Evolutionary conservation across 2,329 filamentous ascomycete genomes (phyloP), one percentile per base, ranked within the genome.

Genomic region (Cryphonectria radicalis): DNA sequence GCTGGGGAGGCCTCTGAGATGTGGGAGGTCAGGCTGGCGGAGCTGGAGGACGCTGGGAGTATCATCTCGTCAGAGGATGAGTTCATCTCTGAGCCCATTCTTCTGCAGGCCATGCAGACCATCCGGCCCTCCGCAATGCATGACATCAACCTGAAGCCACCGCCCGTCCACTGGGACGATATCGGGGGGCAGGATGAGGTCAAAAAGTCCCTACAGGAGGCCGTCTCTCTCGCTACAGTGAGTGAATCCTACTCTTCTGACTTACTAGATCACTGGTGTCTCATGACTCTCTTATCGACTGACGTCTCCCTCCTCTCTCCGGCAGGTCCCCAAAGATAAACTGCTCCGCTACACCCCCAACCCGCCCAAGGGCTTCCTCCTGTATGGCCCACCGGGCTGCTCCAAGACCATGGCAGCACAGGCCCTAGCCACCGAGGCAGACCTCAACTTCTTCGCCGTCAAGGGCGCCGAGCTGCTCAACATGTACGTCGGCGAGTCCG

Each of bases 401-500:
- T 97, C 94, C 74, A 98, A 98, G 82, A 98, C 95, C 0, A 89
- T 98, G 79, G 94, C 91, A 0, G 95, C 95, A 0, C 94, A 97
- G 79, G 95, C 95, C 40, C 89, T 97, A 76, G 95, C 95, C 22
- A 97, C 94, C 8, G 94, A 97, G 80, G 93, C 93, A 42, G 92
- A 92, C 4, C 91, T 97, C 81, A 98, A 98, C 80, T 98, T 98
- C 84, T 91, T 98, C 78, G 92, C 94, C 11, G 93, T 98, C 75
- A 97, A 98, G 82, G 95, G 94, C 37, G 94, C 94, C 50, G 95
- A 98, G 81, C 88, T 98, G 17, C 90, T 97, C 72, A 97, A 94
- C 82, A 97, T 97, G 93, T 98, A 98, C 81, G 95, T 98, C 25
- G 95, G 95, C 73, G 95, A 98, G 80, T 95, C 94, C 1, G 95